These are phyloP conservation scores for Aspergillus vadensis DNA, from an alignment of 2,329 filamentous ascomycete genomes.

Conservation along the genomic window DNA sequence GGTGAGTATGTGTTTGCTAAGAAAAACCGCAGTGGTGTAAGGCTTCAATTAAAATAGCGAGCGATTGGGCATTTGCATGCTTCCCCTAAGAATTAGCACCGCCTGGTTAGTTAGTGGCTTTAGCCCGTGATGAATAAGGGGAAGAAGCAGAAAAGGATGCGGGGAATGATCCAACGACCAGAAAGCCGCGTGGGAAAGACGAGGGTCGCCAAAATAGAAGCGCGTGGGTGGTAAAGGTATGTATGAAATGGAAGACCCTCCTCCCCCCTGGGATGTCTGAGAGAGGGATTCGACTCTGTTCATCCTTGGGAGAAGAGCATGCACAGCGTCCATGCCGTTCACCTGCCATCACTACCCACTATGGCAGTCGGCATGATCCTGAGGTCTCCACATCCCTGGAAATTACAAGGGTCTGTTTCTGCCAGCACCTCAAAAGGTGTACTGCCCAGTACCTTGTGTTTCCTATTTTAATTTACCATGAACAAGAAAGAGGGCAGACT, in stretches of 20 bases:
- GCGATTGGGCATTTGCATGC: not conserved
- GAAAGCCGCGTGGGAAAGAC: not conserved
- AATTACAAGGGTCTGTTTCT: conserved; percentile 12
- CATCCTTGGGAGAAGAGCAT: not conserved
- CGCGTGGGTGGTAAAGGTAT: not conserved
- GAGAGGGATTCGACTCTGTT: not conserved
- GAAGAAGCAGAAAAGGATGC: not conserved
- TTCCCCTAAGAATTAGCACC: no score
- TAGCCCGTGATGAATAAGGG: conserved; percentile 2
- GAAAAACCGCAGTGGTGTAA: not conserved
- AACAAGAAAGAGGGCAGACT: not conserved
- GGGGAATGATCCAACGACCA: not conserved
- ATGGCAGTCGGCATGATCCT: not conserved
- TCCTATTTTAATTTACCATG: not conserved
- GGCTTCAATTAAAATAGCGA: not conserved
- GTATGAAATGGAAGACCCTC: not conserved
- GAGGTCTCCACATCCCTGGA: conserved; percentile 2
- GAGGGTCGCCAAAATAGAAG: not conserved
- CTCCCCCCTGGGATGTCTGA: not conserved
- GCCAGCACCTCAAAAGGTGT: conserved; percentile 4
- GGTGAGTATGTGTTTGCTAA: not conserved
- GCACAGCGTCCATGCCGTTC: not conserved
- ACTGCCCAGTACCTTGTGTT: not conserved
- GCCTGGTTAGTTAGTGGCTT: not conserved
- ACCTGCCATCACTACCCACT: conserved; percentile 2